Conservation (phyloP, 441 rosid genomes). For the Gossypium laxum region DNA sequence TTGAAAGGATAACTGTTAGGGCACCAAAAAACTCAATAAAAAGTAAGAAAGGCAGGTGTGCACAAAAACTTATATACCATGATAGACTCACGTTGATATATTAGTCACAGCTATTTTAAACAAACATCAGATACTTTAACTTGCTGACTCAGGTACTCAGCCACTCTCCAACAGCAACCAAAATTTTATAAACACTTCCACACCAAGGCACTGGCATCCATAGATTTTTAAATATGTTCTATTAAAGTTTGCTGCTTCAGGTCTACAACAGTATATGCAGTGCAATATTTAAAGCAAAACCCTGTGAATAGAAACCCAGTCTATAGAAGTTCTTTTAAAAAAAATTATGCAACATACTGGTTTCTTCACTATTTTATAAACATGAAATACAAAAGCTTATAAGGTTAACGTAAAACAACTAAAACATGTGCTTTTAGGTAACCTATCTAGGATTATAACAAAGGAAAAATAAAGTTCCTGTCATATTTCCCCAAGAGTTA, state of each 20-base stretch:
- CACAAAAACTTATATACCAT: background rate
- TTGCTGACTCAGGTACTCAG: background rate
- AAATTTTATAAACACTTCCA: background rate
- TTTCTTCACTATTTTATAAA: background rate
- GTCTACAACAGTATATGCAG: background rate
- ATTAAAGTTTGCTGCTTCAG: background rate
- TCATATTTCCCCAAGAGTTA: background rate
- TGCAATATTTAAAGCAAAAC: background rate
- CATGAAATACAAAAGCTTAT: background rate
- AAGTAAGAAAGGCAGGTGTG: background rate
- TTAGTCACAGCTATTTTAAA: background rate
- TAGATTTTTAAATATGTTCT: background rate
- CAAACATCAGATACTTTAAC: background rate
- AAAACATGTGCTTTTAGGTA: background rate
- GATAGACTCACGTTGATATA: background rate
- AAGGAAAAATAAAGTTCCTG: background rate
- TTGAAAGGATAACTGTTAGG: background rate
- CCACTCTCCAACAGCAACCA: constrained; percentile 2
- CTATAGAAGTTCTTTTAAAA: background rate
- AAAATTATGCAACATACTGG: background rate
- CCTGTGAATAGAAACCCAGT: background rate
- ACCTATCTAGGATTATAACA: background rate
- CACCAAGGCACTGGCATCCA: background rate
- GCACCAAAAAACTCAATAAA: background rate
- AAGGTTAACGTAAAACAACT: background rate